Evolutionary conservation across 1,284 basidiomycete genomes (phyloP), one percentile per base, ranked within the genome.

Genomic region (Sanghuangporus sanghuang): DNA sequence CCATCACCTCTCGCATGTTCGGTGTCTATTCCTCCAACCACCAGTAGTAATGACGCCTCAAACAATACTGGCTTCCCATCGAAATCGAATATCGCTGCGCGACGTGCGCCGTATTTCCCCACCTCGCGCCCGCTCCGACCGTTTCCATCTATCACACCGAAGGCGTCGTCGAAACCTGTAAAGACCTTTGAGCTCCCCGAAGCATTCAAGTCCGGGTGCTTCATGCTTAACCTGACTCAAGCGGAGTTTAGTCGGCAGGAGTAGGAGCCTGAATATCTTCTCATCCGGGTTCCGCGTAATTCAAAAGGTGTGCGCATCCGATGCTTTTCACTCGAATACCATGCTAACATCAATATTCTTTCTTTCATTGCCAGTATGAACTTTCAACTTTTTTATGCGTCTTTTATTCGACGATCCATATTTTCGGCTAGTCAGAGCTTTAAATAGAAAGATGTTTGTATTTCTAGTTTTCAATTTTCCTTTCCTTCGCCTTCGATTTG

Each of bases 141-240:
- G 35, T 92, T 92, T 73, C 79, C 86, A 18, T 83, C 85, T 60
- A 80, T 90, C 66, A 77, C 83, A 32, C 39, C 42, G 72, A 77
- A 68, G 61, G 64, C 58, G 48, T 64, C 53, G 67, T 78, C 58
- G 59, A 81, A 81, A 64, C 73, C 80, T 2, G 78, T 85, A 32
- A 92, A 92, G 72, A 78, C 91, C 71, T 91, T 93, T 64, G 81
- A 90, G 71, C 87, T 89, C 8, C 88, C 90, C 36, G 80, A 85
- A 69, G 85, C 87, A 73, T 85, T 85, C 74, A 82, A 82, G 69
- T 76, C 64, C 32, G 71, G 80, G 59, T 85, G 84, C 59, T 92
- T 92, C 69, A 78, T 88, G 65, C 82, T 93, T 59, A 83, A 92
- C 73, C 80, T 93, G 65, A 91, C 90, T 1, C 90, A 91, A 71